Conservation (phyloP, 1,139 yeast species). For the Geotrichum siamense region DNA sequence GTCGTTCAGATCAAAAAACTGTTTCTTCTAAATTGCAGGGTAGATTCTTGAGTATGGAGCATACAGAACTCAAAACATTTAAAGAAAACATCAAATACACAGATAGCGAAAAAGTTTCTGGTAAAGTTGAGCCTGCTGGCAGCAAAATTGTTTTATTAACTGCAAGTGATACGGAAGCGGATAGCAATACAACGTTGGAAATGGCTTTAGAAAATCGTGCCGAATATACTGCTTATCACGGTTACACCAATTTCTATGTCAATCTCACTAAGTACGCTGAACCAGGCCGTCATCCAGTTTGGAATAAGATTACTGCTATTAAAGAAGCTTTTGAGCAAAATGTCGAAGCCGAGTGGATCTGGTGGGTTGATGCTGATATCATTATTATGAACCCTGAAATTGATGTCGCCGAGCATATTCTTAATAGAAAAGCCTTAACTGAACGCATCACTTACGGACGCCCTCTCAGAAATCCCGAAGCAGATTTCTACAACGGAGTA, state of each 20-base stretch:
- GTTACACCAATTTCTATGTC: constrained; percentile 30
- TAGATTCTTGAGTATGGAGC: constrained; percentile 12
- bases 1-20: constrained; percentile 5
- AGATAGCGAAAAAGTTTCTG: constrained; percentile 15
- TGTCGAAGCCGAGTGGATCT: constrained; percentile 35
- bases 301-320: constrained; percentile 33
- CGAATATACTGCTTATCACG: constrained; percentile 31
- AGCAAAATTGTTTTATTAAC: constrained; percentile 28
- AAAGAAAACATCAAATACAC: constrained; percentile 6
- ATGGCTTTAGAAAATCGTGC: constrained; percentile 30
- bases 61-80: constrained; percentile 12
- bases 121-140: constrained; percentile 24
- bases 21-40: constrained; percentile 12
- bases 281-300: constrained; percentile 22
- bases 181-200: constrained; percentile 22
- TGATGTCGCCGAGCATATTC: constrained; percentile 30
- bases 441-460: constrained; percentile 25
- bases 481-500: constrained; percentile 21
- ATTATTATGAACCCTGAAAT: constrained; percentile 30
- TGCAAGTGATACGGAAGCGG: constrained; percentile 30
- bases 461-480: constrained; percentile 19
- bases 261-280: constrained; percentile 24
- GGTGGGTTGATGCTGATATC: constrained; percentile 34
- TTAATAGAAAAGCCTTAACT: constrained; percentile 27
- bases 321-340: constrained; percentile 26